phyloP scores from a whole-genome alignment of 345 rosid species.

The Lepidium didymum region DNA sequence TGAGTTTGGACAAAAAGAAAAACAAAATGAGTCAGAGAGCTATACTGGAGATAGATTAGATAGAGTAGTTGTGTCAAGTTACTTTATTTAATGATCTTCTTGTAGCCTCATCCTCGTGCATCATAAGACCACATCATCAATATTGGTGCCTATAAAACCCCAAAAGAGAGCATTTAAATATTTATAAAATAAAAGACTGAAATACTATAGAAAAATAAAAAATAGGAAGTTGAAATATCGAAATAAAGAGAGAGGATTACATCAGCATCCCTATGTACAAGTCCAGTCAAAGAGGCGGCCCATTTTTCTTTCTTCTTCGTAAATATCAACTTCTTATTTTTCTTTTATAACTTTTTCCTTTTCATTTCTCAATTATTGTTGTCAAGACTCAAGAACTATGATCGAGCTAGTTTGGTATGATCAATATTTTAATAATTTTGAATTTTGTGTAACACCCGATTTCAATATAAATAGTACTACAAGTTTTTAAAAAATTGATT shows the following conservation, averaged over 20 bases:
- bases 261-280: slow-evolving; percentile 7
- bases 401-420: no score
- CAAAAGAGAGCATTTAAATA: not conserved
- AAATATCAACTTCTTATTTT: not conserved
- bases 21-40: slow-evolving; percentile 25
- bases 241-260: slow-evolving; percentile 1
- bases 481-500: no score
- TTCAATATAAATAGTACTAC: no score
- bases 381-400: no score
- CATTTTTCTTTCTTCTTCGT: slow-evolving; percentile 9
- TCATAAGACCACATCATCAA: slow-evolving; percentile 19
- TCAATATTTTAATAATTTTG: no score
- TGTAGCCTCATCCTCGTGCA: slow-evolving; percentile 26
- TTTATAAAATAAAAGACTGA: not conserved
- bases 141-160: not conserved
- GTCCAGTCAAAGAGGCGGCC: slow-evolving; percentile 33
- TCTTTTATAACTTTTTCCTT: not conserved
- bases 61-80: slow-evolving; percentile 16
- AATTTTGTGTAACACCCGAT: no score
- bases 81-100: slow-evolving; percentile 24
- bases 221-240: not conserved
- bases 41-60: not conserved
- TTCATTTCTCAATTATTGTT: not conserved
- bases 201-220: not conserved
- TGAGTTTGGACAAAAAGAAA: slow-evolving; percentile 17